Percentiles rank a stretch among this genome's conserved stretches.
Evolutionary conservation across 768 basidiomycete species (phyloP).

Genomic region (Royoungia palumana): DNA sequence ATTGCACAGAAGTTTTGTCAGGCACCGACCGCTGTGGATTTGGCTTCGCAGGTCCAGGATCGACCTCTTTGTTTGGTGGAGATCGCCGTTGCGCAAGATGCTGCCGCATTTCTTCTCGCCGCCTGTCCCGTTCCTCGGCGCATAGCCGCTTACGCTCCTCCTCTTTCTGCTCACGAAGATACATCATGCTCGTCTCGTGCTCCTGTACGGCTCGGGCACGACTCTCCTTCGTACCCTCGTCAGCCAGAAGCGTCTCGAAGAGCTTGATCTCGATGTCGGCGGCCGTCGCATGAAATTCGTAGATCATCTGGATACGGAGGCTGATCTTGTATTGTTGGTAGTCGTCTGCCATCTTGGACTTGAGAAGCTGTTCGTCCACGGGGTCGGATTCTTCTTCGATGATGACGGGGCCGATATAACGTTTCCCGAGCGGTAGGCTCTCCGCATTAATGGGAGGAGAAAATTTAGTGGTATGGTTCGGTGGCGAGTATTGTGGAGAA

Average conservation of each 20-base stretch:
- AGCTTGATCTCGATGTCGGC: conserved; percentile 31
- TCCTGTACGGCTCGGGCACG: conserved; percentile 29
- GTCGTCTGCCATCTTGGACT: conserved; percentile 33
- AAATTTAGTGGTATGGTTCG: conserved; percentile 18
- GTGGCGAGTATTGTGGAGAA: conserved; percentile 30
- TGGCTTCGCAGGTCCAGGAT: conserved; percentile 8
- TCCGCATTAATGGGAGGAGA: conserved; percentile 26
- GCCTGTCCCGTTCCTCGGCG: conserved; percentile 27
- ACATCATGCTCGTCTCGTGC: conserved; percentile 33
- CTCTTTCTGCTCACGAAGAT: conserved; percentile 32
- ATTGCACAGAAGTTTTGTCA: conserved; percentile 14
- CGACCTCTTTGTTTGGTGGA: conserved; percentile 15
- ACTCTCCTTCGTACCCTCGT: conserved; percentile 29
- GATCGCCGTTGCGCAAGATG: conserved; percentile 22
- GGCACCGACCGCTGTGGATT: conserved; percentile 10
- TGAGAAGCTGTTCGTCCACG: conserved; percentile 26
- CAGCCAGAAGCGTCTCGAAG: conserved; percentile 23
- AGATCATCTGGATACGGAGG: conserved; percentile 34
- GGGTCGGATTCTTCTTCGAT: conserved; percentile 28
- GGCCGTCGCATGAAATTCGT: conserved; percentile 30
- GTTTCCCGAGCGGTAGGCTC: conserved; percentile 24
- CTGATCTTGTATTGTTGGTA: conserved; percentile 31
- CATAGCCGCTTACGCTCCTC: conserved; percentile 30
- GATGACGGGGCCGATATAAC: conserved; percentile 32
- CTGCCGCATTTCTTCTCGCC: conserved; percentile 17